A percentile compares a stretch with the other conserved stretches of the same genome.
Conservation (phyloP, 805 yeast genomes). For the Kodamaea hsintzibuensis region DNA sequence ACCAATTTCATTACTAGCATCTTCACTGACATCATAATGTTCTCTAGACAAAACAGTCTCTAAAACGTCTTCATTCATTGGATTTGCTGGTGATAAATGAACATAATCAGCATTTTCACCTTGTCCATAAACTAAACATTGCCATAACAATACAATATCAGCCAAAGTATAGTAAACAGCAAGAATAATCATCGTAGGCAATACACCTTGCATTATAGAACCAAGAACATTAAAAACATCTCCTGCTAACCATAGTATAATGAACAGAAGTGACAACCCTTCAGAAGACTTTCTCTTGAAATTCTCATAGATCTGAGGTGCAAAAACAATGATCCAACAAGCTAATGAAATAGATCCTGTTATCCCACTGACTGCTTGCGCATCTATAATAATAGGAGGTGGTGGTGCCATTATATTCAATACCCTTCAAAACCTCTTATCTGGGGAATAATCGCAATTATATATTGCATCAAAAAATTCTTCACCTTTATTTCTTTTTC, state of each 20-base stretch:
- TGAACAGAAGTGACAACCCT: slow-evolving; percentile 83
- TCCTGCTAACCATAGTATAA: slow-evolving; percentile 89
- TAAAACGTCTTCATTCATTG: slow-evolving; percentile 68
- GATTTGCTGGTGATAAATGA: slow-evolving; percentile 88
- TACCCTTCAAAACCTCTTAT: background rate
- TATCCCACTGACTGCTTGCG: slow-evolving; percentile 75
- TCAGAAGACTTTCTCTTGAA: slow-evolving; percentile 83
- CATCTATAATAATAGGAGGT: slow-evolving; percentile 63
- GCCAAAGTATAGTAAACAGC: slow-evolving; percentile 94
- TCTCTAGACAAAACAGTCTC: slow-evolving; percentile 54
- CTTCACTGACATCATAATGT: slow-evolving; percentile 18
- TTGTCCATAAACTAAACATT: slow-evolving; percentile 78
- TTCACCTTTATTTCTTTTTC: background rate
- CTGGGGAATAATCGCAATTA: slow-evolving; percentile 4
- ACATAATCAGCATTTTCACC: slow-evolving; percentile 64
- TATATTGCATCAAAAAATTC: slow-evolving; percentile 1
- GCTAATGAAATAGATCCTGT: slow-evolving; percentile 89
- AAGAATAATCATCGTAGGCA: slow-evolving; percentile 91
- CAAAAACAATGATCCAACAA: slow-evolving; percentile 97
- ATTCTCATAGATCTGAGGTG: slow-evolving; percentile 94
- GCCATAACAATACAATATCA: slow-evolving; percentile 79
- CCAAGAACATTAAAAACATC: slow-evolving; percentile 94
- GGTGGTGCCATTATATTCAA: slow-evolving; percentile 51
- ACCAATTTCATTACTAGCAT: slow-evolving; percentile 19
- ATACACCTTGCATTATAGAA: slow-evolving; percentile 81